Evolutionary conservation across 169 alveolate species (phyloP), one percentile per base, ranked within the genome.

Genomic region (Plasmodium falciparum): DNA sequence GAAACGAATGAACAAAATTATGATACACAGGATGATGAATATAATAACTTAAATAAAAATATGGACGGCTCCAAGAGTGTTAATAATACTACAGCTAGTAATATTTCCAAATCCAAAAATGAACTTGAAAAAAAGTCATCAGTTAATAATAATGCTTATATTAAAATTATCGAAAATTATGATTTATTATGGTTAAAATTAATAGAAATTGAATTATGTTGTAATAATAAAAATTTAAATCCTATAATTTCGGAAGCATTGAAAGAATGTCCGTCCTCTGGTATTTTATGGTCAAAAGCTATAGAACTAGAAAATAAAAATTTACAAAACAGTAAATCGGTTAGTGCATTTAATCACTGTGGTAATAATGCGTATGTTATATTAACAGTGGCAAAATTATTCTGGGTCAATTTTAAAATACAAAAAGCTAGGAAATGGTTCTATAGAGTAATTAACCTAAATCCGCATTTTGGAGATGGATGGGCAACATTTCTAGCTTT

Each of bases 371-470:
- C 99, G 6, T 91, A 96, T 86, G 97, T 98, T 12, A 95, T 97
- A 74, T 85, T 97, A 45, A 98, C 99, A 0, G 97, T 97, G 3
- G 99, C 99, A 2, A 93, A 90, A 69, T 67, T 97, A 29, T 97
- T 98, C 73, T 97, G 99, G 99, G 88, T 88, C 9, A 99, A 97
- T 52, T 95, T 94, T 47, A 98, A 98, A 88, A 89, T 90, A 63
- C 98, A 94, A 12, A 98, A 98, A 92, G 98, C 99, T 12, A 96
- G 99, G 61, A 98, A 96, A 90, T 98, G 99, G 99, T 93, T 98
- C 89, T 95, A 97, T 75, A 95, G 98, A 59, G 98, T 99, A 2
- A 91, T 97, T 29, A 96, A 97, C n/a, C 88, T 97, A 47, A 97
- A 96, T 88, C 96, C 97, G 9, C 89, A 96, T 62, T 83, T 97